A percentile compares a stretch with the other conserved stretches of the same genome.
These are phyloP conservation scores for Sporothrix brunneoviolacea DNA, from an alignment of 2,329 filamentous ascomycete genomes.

Conservation along the genomic window DNA sequence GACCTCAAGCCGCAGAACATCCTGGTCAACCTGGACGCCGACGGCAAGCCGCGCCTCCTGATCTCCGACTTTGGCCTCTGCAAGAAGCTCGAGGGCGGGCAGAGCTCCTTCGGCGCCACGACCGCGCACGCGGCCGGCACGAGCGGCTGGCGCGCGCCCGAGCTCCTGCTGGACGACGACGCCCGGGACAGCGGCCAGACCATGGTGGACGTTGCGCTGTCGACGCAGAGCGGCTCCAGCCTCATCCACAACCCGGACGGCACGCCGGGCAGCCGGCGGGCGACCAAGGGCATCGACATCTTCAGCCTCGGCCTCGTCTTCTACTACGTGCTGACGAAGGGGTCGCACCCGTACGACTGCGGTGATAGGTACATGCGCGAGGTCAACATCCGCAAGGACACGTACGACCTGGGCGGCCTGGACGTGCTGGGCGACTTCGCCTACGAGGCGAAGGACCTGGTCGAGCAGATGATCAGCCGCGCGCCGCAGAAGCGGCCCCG, in stretches of 20 bases:
- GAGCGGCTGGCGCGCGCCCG: conserved; percentile 91
- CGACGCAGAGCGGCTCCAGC: conserved; percentile 47
- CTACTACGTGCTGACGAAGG: conserved; percentile 94
- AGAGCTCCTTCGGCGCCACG: conserved; percentile 90
- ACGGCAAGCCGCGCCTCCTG: conserved; percentile 70
- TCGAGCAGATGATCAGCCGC: conserved; percentile 66
- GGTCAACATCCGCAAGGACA: conserved; percentile 91
- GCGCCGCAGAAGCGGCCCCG: conserved; percentile 57
- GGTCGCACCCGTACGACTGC: conserved; percentile 87
- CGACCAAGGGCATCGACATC: conserved; percentile 93
- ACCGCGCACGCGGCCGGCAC: conserved; percentile 91
- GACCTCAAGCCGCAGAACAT: conserved; percentile 98
- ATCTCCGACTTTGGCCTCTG: conserved; percentile 98
- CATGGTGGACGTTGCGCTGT: conserved; percentile 41
- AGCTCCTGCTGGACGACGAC: conserved; percentile 78
- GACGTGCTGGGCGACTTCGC: conserved; percentile 75
- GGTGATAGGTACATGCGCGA: conserved; percentile 93
- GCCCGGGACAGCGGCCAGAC: conserved; percentile 40
- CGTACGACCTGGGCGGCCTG: conserved; percentile 64
- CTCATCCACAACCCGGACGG: conserved; percentile 38
- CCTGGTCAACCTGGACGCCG: conserved; percentile 67
- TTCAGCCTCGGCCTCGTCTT: conserved; percentile 98
- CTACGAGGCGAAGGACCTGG: conserved; percentile 80
- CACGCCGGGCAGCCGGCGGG: conserved; percentile 64
- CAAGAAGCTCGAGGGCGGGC: conserved; percentile 91